Evolutionary conservation across 2,329 filamentous ascomycete species (phyloP), one percentile per base, ranked within the genome.

Genomic region (Colletotrichum sansevieriae): DNA sequence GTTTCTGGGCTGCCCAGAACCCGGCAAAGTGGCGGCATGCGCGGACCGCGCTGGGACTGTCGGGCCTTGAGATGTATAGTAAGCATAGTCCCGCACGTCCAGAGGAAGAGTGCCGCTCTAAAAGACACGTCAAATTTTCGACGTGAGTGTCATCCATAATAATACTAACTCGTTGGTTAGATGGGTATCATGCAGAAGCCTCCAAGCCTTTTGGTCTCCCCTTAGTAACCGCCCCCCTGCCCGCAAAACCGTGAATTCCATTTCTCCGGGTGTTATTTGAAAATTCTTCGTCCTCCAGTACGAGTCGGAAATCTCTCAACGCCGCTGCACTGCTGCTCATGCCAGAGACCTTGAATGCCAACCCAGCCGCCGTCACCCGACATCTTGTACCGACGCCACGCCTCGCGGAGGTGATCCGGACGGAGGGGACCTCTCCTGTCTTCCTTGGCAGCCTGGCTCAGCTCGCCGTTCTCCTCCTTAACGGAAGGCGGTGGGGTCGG

Each of bases 361-460:
- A 89, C 84, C 3, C 87, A 88, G 0, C 89, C 88, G 39, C 90
- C 89, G 74, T 91, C 90, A 4, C 87, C 82, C 25, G 87, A 82
- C 51, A 85, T 78, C 76, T 88, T 91, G 77, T 93, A 92, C 56
- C 92, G 84, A 64, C 91, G 83, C 76, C 91, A 83, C 5, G 92
- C 91, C 77, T 95, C 92, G 20, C 91, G 84, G 52, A 95, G 78
- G 78, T 95, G 92, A 70, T 94, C 92, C 0, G 92, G 91, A 29
- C 90, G 86, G 54, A 95, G 76, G 1, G 92, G 91, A 0, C 85
- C 87, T 43, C 84, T 82, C 63, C 76, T 79, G 68, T 81, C 75
- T 12, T 80, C 74, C 43, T 80, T 77, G 68, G 78, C 74, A 33
- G 75, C 73, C 57, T 78, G 75, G 54, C 75, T 74, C 13, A 72